phyloP scores from a whole-genome alignment of 805 yeast genomes.

The Metschnikowia anglica region DNA sequence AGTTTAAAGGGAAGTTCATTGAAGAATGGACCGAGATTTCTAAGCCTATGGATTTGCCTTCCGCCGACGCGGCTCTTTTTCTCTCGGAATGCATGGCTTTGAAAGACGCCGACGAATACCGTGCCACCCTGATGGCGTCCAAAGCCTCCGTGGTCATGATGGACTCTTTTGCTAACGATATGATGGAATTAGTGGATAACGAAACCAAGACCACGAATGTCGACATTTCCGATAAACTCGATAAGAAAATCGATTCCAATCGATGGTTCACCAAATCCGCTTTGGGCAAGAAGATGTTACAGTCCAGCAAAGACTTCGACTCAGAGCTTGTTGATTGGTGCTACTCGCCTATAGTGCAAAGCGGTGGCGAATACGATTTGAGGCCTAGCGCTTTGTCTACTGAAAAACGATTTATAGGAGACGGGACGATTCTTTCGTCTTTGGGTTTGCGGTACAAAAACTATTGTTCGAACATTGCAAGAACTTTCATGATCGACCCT shows the following conservation, averaged over 20 bases:
- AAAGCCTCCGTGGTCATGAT: slow-evolving; percentile 76
- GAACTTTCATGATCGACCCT: slow-evolving; percentile 90
- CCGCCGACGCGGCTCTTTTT: slow-evolving; percentile 51
- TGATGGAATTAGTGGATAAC: slow-evolving; percentile 85
- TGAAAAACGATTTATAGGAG: slow-evolving; percentile 58
- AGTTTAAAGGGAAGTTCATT: slow-evolving; percentile 79
- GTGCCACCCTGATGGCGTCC: slow-evolving; percentile 64
- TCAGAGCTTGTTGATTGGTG: slow-evolving; percentile 85
- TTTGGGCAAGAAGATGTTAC: slow-evolving; percentile 54
- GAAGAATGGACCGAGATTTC: slow-evolving; percentile 67
- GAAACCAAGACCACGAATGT: slow-evolving; percentile 73
- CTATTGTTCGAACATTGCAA: slow-evolving; percentile 82
- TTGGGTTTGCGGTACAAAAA: slow-evolving; percentile 84
- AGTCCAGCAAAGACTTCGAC: slow-evolving; percentile 59
- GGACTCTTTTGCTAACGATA: slow-evolving; percentile 81
- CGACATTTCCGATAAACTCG: slow-evolving; percentile 71
- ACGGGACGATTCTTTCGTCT: slow-evolving; percentile 78
- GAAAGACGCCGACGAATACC: slow-evolving; percentile 79
- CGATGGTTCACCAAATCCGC: slow-evolving; percentile 59
- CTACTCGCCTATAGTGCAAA: slow-evolving; percentile 85
- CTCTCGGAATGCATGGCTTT: slow-evolving; percentile 58
- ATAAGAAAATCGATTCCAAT: slow-evolving; percentile 73
- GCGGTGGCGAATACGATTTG: slow-evolving; percentile 82
- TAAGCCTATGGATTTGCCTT: slow-evolving; percentile 32
- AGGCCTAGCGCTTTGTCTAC: slow-evolving; percentile 80